Evolutionary conservation across 768 basidiomycete species (phyloP), one percentile per base, ranked within the genome.

Genomic region (Psilocybe cyanescens): DNA sequence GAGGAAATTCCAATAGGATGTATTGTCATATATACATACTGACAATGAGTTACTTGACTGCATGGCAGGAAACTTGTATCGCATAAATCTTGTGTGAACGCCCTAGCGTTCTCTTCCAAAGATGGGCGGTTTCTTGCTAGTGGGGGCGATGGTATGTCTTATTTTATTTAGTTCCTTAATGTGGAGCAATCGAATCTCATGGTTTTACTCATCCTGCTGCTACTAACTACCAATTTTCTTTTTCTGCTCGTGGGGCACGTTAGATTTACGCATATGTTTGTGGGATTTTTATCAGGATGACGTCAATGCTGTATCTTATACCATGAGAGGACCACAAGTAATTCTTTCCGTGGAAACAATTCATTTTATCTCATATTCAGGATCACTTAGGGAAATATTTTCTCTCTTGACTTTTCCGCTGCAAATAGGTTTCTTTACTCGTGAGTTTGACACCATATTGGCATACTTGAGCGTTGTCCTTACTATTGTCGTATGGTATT

Each of bases 221-320:
- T 47, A 9, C n/a, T 19, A 8, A 12, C 17, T 14, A 28, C 33
- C 6, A 19, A 17, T 7, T 14, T 41, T 46, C 24, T 35, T 9
- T 8, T 30, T 35, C 4, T 14, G 19, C 9, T 5, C 28, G 14
- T 11, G 9, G 9, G 28, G 17, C 8, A 1, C 30, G 19, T 33
- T 39, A 89, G 88, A 90, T 72, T 73, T 81, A 6, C 71, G 76
- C 11, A 77, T 89, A 39, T 77, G 79, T 65, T 72, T 90, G 16
- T 90, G 89, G 89, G 86, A 90, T 67, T 85, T 90, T 63, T 76
- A 89, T 64, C 83, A 87, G 65, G 85, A 87, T 7, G 78, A 87
- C 57, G 71, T 86, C 44, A 68, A 67, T 41, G 64, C 59, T 31
- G 81, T 87, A 17, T 78, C 76, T 29, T 72, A 68, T 54, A 73